Base-by-base conservation (phyloP, 2,329 filamentous ascomycete genomes). In the Aspergillus puulaauensis region DNA sequence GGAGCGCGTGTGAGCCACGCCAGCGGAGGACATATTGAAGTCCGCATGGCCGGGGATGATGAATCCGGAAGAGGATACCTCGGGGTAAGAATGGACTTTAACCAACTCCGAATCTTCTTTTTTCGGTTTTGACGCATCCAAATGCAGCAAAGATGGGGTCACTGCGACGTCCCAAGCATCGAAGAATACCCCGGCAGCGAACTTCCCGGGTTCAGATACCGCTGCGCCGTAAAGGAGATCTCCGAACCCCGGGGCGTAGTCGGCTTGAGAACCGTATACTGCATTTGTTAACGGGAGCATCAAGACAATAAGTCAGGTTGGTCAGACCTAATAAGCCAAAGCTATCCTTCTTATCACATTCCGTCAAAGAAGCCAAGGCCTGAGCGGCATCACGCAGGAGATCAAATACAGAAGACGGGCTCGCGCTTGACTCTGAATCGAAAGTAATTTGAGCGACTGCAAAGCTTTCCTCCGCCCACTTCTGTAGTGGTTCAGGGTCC, bases 391-490 rank as follows among this genome's bases (percentile, higher is more conserved):
- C 41, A 4, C 37, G 48, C 14, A 70, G 48, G 11, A 54, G 45
- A 5, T 57, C 56, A 1, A 46, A 35, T 2, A 66, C 27, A 37
- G 14, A 15, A 14, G 39, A 15, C 27, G 73, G 67, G 0, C 57
- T 56, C 11, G 17, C 49, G 15, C 54, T 60, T 9, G 37, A 35
- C 3, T 50, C 41, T 1, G 24, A 6, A 45, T 66, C 58, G 2
- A 72, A 27, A 0, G 62, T 68, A 3, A 89, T 68, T 68, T 88
- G 81, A 0, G 77, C 84, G 3, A 90, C 85, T 0, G 82, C 77
- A 62, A 84, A 90, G 0, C 87, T 86, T 68, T 90, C 88, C 67
- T 90, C 87, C 0, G 86, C 87, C 88, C 88, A 90, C 71, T 90
- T 90, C 59, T 83, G 68, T 14, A 84, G 65, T 0, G 84, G 83